Conservation (phyloP, 2,329 filamentous ascomycete genomes). For the Calonectria fujianensis region DNA sequence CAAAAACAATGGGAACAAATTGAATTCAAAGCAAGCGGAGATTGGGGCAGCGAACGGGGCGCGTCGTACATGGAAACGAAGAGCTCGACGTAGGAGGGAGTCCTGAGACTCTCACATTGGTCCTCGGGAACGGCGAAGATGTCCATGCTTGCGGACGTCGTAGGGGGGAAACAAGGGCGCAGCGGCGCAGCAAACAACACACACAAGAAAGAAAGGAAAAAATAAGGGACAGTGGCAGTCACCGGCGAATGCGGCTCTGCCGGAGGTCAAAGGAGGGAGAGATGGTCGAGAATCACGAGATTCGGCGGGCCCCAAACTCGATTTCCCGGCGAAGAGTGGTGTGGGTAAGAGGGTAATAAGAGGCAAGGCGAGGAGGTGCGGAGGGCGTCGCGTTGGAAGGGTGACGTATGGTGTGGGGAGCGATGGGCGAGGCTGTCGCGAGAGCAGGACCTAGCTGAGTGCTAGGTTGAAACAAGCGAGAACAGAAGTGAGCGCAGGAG, state of each 20-base stretch:
- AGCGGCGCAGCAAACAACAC: conserved; percentile 9
- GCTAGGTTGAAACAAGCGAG: conserved; percentile 19
- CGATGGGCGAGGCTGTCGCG: conserved; percentile 51
- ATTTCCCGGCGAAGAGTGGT: conserved; percentile 16
- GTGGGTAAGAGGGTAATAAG: conserved; percentile 40
- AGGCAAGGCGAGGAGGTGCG: conserved; percentile 34
- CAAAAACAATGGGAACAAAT: neutral
- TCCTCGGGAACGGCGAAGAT: conserved; percentile 50
- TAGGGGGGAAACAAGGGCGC: conserved; percentile 16
- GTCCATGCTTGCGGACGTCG: conserved; percentile 50
- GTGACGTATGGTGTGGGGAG: conserved; percentile 54
- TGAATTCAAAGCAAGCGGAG: neutral
- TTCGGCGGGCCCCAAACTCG: conserved; percentile 42
- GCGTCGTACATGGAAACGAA: conserved; percentile 72
- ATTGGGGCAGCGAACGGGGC: neutral
- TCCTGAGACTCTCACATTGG: conserved; percentile 70
- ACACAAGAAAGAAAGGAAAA: neutral
- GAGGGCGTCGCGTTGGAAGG: conserved; percentile 48
- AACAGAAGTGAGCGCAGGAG: conserved; percentile 15
- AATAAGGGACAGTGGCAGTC: conserved; percentile 12
- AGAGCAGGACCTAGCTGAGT: conserved; percentile 39
- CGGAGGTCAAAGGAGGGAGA: conserved; percentile 36
- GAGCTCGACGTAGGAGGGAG: conserved; percentile 73
- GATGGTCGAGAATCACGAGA: conserved; percentile 51
- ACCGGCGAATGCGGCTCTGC: conserved; percentile 41